Conservation (phyloP, 192 early-diverging fungal genomes). For the Umbelopsis isabellina region DNA sequence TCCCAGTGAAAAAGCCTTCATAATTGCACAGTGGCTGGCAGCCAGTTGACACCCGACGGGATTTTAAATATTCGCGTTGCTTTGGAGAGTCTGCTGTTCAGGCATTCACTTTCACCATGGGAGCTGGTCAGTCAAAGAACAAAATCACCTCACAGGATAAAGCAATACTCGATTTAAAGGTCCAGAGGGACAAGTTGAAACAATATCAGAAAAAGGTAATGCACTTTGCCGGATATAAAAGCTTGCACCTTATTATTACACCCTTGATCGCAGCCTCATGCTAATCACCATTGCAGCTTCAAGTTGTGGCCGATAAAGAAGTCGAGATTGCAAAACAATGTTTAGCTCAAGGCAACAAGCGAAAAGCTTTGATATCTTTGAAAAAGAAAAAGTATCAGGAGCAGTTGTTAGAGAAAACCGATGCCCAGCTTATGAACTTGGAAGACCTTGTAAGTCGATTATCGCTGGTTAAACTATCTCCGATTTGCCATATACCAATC, state of each 20-base stretch:
- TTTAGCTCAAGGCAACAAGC: conserved; percentile 75
- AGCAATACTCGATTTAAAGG: conserved; percentile 93
- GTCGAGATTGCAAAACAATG: conserved; percentile 77
- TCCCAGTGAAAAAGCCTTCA: too few relatives aligned
- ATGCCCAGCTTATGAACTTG: conserved; percentile 85
- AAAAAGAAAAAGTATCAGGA: conserved; percentile 98
- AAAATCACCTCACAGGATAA: conserved; percentile 88
- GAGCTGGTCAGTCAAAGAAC: conserved; percentile 49
- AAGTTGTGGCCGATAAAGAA: conserved; percentile 81
- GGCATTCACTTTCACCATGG: conserved; percentile 42
- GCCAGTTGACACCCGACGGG: too few relatives aligned
- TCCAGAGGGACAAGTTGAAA: conserved; percentile 92
- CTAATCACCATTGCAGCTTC: conserved; percentile 56
- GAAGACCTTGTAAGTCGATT: conserved; percentile 75
- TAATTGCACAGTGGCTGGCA: too few relatives aligned
- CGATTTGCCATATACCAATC: not conserved
- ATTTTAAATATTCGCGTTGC: not conserved
- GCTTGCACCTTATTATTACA: not conserved
- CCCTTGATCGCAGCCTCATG: not conserved
- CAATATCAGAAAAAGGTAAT: conserved; percentile 89
- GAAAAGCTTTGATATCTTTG: conserved; percentile 84
- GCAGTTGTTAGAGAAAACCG: conserved; percentile 80
- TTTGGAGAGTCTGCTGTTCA: not conserved
- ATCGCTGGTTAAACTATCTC: not conserved
- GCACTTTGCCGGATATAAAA: not conserved